phyloP scores from a whole-genome alignment of 148 eudicot genomes.

The Selenicereus undatus region DNA sequence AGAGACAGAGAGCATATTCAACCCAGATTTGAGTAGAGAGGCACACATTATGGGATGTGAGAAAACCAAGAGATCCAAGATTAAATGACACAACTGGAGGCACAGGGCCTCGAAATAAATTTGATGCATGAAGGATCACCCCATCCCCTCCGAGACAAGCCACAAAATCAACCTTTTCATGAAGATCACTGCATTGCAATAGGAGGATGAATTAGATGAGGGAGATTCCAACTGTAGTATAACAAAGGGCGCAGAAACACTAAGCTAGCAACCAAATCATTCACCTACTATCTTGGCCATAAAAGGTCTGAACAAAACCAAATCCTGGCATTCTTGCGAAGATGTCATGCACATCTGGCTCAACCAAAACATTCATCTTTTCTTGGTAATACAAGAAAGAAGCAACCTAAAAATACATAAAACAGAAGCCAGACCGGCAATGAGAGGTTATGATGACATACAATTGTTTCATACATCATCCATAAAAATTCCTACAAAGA shows the following conservation, averaged over 20 bases:
- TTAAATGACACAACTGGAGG: slow-evolving; percentile 98
- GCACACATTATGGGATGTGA: slow-evolving; percentile 80
- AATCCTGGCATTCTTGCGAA: slow-evolving; percentile 96
- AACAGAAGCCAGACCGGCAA: slow-evolving; percentile 1
- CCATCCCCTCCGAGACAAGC: slow-evolving; percentile 99
- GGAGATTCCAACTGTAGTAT: not conserved
- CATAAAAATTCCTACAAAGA: not conserved
- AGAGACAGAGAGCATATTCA: not conserved
- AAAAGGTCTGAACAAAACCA: slow-evolving; percentile 96
- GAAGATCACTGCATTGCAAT: slow-evolving; percentile 80
- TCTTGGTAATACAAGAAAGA: slow-evolving; percentile 82
- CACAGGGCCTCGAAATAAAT: slow-evolving; percentile 83
- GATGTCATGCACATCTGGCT: slow-evolving; percentile 93
- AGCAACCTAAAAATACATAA: slow-evolving; percentile 60
- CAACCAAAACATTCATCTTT: slow-evolving; percentile 93
- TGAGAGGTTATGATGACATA: slow-evolving; percentile 8
- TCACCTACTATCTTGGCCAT: slow-evolving; percentile 94
- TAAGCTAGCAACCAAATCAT: slow-evolving; percentile 13
- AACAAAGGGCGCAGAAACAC: not conserved
- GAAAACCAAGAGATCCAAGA: slow-evolving; percentile 99
- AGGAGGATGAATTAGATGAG: slow-evolving; percentile 18
- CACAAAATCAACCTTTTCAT: slow-evolving; percentile 93
- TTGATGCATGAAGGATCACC: slow-evolving; percentile 95
- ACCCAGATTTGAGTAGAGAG: slow-evolving; percentile 22
- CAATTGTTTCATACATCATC: slow-evolving; percentile 6